Conservation (phyloP, 768 basidiomycete genomes). For the Lactifluus pinguis region DNA sequence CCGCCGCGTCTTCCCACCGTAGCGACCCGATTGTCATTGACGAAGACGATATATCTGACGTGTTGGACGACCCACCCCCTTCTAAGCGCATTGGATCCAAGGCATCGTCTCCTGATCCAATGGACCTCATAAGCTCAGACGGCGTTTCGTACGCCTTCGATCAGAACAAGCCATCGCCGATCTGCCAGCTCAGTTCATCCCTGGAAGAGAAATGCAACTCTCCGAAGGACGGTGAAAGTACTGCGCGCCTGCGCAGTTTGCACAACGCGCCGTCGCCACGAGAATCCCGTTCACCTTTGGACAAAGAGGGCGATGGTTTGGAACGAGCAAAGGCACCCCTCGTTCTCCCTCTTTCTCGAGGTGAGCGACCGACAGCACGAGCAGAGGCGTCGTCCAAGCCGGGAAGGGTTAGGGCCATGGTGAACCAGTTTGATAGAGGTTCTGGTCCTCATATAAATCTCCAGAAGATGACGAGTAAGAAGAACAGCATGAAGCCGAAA, state of each 20-base stretch:
- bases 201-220: not conserved
- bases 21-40: not conserved
- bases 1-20: not conserved
- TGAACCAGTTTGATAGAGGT: not conserved
- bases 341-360: not conserved
- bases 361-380: not conserved
- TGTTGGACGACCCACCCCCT: not conserved
- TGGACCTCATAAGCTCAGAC: not conserved
- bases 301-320: not conserved
- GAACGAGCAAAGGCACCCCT: not conserved
- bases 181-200: not conserved
- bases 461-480: not conserved
- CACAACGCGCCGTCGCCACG: not conserved
- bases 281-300: not conserved
- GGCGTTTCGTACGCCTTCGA: constrained; percentile 1
- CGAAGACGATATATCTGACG: not conserved
- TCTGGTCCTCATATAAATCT: not conserved
- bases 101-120: constrained; percentile 7
- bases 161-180: not conserved
- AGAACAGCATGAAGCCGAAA: constrained; percentile 5
- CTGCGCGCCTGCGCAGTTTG: constrained; percentile 3
- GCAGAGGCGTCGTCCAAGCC: not conserved
- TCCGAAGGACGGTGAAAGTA: constrained; percentile 7
- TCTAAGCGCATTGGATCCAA: not conserved
- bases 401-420: not conserved